Evolutionary conservation across 1,284 basidiomycete species (phyloP).

Genomic region (Sutorius eximius): DNA sequence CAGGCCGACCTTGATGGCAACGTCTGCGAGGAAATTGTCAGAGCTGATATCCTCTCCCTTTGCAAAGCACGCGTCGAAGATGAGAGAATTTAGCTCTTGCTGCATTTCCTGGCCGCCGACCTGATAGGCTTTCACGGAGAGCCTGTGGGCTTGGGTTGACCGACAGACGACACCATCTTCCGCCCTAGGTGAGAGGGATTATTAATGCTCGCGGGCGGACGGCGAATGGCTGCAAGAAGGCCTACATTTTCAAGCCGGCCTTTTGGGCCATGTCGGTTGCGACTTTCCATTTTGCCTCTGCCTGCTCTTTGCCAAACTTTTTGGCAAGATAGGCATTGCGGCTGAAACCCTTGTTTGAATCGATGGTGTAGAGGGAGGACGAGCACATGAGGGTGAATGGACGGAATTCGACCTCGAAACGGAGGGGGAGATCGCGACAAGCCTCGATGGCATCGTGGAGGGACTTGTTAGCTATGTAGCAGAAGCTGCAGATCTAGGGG

Average conservation of each 20-base stretch:
- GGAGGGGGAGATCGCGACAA: conserved; percentile 59
- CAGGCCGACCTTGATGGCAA: conserved; percentile 58
- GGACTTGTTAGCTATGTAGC: conserved; percentile 73
- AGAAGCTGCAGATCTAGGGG: conserved; percentile 66
- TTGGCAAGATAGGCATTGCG: conserved; percentile 38
- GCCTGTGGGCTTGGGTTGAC: conserved; percentile 69
- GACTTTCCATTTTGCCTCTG: conserved; percentile 46
- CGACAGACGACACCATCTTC: conserved; percentile 63
- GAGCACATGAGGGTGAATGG: conserved; percentile 68
- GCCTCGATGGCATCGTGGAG: conserved; percentile 65
- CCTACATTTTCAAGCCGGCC: conserved; percentile 69
- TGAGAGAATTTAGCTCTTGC: conserved; percentile 50
- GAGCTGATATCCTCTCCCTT: conserved; percentile 65
- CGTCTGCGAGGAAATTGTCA: conserved; percentile 55
- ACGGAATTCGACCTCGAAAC: conserved; percentile 72
- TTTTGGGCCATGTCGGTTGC: conserved; percentile 53
- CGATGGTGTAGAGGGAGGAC: conserved; percentile 46
- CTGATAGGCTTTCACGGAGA: conserved; percentile 69
- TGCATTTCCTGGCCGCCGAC: conserved; percentile 67
- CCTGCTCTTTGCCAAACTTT: conserved; percentile 61
- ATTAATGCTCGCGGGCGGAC: conserved; percentile 1
- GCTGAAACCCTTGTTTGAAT: conserved; percentile 41
- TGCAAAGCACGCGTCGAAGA: conserved; percentile 71
- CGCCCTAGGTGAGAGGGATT: conserved; percentile 36
- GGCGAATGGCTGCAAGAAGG: too few species aligned